A percentile compares a stretch with the other conserved stretches of the same genome.
Evolutionary conservation across 2,329 filamentous ascomycete genomes (phyloP).

Genomic region (Acephala macrosclerotiorum): DNA sequence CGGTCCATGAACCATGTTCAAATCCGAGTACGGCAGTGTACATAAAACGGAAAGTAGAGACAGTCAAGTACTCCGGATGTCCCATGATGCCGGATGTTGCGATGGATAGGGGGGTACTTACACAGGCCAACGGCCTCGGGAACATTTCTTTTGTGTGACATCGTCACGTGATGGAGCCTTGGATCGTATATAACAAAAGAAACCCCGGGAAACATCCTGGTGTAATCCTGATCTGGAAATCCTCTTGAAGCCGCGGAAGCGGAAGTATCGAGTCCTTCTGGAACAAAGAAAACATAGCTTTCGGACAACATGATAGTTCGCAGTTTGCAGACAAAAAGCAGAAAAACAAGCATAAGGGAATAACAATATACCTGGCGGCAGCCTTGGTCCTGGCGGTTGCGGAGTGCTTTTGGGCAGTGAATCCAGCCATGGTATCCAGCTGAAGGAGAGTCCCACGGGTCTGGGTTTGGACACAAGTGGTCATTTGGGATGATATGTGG

Average conservation of each 20-base stretch:
- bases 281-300: constrained; percentile 39
- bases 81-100: constrained; percentile 2
- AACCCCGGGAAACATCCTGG: neutral
- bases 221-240: constrained; percentile 14
- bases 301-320: constrained; percentile 39
- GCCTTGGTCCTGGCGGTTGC: constrained; percentile 38
- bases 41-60: constrained; percentile 9
- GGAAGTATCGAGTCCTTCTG: constrained; percentile 22
- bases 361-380: constrained; percentile 45
- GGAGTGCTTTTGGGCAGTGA: constrained; percentile 37
- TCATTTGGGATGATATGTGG: constrained; percentile 39
- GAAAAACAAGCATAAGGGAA: constrained; percentile 35
- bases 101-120: constrained; percentile 33
- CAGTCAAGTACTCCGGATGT: neutral
- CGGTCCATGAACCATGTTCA: neutral
- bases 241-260: constrained; percentile 18
- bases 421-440: constrained; percentile 44
- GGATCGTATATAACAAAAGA: constrained; percentile 12
- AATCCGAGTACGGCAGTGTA: constrained; percentile 13
- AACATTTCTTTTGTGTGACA: constrained; percentile 14
- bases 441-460: constrained; percentile 34
- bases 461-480: constrained; percentile 43
- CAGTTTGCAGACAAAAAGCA: constrained; percentile 28
- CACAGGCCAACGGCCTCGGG: constrained; percentile 18
- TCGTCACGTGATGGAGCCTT: constrained; percentile 26